A percentile compares a stretch with the other conserved stretches of the same genome.
Conservation (phyloP, 306 rosid species). For the Corylus avellana region DNA sequence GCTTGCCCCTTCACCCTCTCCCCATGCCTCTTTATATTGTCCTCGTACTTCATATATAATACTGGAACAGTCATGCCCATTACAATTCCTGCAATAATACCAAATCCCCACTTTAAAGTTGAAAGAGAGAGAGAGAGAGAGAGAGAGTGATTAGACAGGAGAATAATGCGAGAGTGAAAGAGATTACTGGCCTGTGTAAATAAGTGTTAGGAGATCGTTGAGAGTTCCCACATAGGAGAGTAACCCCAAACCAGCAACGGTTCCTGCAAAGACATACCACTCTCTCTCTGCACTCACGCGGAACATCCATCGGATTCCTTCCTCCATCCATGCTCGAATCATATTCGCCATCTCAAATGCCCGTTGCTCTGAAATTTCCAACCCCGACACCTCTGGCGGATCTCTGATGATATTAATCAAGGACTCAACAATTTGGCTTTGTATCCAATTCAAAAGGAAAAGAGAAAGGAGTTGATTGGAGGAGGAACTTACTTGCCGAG, state of each 20-base stretch:
- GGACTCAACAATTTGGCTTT: no score
- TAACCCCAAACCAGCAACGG: slow-evolving; percentile 35
- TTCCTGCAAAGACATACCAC: slow-evolving; percentile 42
- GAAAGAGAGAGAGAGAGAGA: not conserved
- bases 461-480: no score
- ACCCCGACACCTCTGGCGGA: slow-evolving; percentile 29
- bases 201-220: slow-evolving; percentile 45
- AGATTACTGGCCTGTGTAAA: slow-evolving; percentile 44
- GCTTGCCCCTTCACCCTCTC: slow-evolving; percentile 43
- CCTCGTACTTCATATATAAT: slow-evolving; percentile 46
- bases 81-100: slow-evolving; percentile 35
- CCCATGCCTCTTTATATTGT: slow-evolving; percentile 35
- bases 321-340: slow-evolving; percentile 39
- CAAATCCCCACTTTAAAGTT: not conserved
- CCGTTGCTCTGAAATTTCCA: slow-evolving; percentile 42
- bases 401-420: slow-evolving; percentile 31
- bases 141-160: not conserved
- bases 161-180: no score
- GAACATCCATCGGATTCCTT: slow-evolving; percentile 46
- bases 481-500: slow-evolving; percentile 50
- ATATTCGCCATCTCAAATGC: slow-evolving; percentile 26
- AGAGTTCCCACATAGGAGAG: slow-evolving; percentile 48
- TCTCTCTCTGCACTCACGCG: slow-evolving; percentile 38
- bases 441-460: not conserved
- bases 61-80: slow-evolving; percentile 49